These are phyloP conservation scores for Bromus sterilis DNA, from an alignment of 176 grass and related monocot species.

Conservation along the genomic window DNA sequence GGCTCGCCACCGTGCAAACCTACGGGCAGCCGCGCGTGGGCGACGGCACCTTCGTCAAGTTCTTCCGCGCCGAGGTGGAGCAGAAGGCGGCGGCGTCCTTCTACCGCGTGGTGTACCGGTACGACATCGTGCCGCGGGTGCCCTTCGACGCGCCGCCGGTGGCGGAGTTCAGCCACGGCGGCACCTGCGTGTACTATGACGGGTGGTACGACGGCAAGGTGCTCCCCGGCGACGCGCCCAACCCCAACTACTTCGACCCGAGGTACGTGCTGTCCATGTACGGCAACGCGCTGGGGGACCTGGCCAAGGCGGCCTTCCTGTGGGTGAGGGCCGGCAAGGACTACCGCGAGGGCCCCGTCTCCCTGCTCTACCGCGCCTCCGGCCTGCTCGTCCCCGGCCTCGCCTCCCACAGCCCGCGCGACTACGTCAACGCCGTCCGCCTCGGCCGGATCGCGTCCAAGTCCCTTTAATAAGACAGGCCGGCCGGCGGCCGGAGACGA, in stretches of 20 bases:
- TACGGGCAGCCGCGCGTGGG: slow-evolving; percentile 83
- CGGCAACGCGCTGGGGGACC: slow-evolving; percentile 33
- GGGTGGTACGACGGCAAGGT: slow-evolving; percentile 51
- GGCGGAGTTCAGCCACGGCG: slow-evolving; percentile 40
- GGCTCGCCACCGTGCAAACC: slow-evolving; percentile 28
- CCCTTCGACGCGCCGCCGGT: slow-evolving; percentile 49
- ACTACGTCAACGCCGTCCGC: slow-evolving; percentile 59
- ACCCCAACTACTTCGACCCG: slow-evolving; percentile 64
- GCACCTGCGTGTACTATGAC: slow-evolving; percentile 53
- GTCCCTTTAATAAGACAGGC: neutral
- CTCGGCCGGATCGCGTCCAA: slow-evolving; percentile 22
- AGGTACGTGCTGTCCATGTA: slow-evolving; percentile 39
- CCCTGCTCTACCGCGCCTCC: slow-evolving; percentile 33
- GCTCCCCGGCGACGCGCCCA: slow-evolving; percentile 41
- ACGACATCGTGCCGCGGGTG: slow-evolving; percentile 61
- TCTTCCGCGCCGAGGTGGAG: neutral
- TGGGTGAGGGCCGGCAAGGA: slow-evolving; percentile 38
- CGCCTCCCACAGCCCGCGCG: slow-evolving; percentile 60
- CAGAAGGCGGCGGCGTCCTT: neutral
- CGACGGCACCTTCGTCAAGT: slow-evolving; percentile 29
- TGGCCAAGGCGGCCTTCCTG: slow-evolving; percentile 47
- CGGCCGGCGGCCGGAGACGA: neutral
- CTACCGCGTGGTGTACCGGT: slow-evolving; percentile 67
- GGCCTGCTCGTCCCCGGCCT: slow-evolving; percentile 46
- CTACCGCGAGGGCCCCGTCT: slow-evolving; percentile 46